Evolutionary conservation across 148 eudicot species (phyloP).

Genomic region (Vaccinium corymbosum): DNA sequence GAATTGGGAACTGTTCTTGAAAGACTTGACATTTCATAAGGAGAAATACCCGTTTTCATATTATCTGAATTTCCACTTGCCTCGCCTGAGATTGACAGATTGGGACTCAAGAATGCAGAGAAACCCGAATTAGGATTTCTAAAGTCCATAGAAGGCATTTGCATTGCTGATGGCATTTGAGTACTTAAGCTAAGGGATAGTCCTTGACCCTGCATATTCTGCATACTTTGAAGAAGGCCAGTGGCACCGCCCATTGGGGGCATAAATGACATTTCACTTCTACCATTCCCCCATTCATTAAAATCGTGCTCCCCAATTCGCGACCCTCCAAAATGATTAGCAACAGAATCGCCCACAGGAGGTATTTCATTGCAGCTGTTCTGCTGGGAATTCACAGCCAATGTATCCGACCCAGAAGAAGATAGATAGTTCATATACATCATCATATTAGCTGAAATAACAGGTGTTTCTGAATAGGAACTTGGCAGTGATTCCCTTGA

Average conservation of each 20-base stretch:
- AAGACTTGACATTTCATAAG: slow-evolving; percentile 26
- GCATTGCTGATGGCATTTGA: slow-evolving; percentile 32
- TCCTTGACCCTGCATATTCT: slow-evolving; percentile 42
- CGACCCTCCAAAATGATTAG: slow-evolving; percentile 31
- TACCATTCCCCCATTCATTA: slow-evolving; percentile 31
- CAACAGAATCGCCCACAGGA: slow-evolving; percentile 19
- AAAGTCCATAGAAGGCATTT: slow-evolving; percentile 29
- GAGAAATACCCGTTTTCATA: slow-evolving; percentile 15
- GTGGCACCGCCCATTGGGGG: slow-evolving; percentile 23
- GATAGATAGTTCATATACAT: slow-evolving; percentile 46
- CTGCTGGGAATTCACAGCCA: slow-evolving; percentile 25
- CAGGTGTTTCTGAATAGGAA: slow-evolving; percentile 31
- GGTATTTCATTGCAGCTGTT: slow-evolving; percentile 21
- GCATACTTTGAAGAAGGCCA: slow-evolving; percentile 26
- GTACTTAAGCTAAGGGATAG: slow-evolving; percentile 53
- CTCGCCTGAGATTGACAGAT: slow-evolving; percentile 18
- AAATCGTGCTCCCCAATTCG: slow-evolving; percentile 21
- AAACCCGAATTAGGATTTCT: slow-evolving; percentile 25
- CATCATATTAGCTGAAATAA: slow-evolving; percentile 31
- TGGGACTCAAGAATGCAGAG: slow-evolving; percentile 28
- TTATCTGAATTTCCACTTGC: slow-evolving; percentile 19
- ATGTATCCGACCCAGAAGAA: slow-evolving; percentile 29
- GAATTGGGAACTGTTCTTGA: slow-evolving; percentile 35
- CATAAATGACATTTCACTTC: slow-evolving; percentile 34
- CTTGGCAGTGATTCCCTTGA: slow-evolving; percentile 28